These are phyloP conservation scores for Akanthomyces dipterigenus DNA, from an alignment of 2,329 filamentous ascomycete genomes.

Conservation along the genomic window DNA sequence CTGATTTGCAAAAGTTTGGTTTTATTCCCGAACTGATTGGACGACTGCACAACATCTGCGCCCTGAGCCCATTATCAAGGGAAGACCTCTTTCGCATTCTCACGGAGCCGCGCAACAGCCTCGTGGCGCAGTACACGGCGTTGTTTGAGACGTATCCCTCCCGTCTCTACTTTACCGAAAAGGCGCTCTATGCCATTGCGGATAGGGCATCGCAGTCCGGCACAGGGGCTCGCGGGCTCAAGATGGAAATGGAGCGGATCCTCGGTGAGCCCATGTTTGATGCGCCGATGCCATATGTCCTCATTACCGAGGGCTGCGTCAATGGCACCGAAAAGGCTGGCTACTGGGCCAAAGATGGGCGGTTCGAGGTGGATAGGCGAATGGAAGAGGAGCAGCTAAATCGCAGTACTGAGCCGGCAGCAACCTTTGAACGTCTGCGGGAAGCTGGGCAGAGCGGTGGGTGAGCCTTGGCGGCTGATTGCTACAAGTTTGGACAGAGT, in stretches of 20 bases:
- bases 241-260: conserved; percentile 75
- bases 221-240: conserved; percentile 73
- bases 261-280: conserved; percentile 77
- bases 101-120: conserved; percentile 83
- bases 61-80: conserved; percentile 67
- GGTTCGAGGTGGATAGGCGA: conserved; percentile 61
- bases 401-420: conserved; percentile 15
- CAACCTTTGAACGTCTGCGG: conserved; percentile 35
- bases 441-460: conserved; percentile 43
- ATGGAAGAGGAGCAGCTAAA: conserved; percentile 55
- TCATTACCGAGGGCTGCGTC: conserved; percentile 66
- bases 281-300: conserved; percentile 66
- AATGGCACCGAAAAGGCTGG: conserved; percentile 51
- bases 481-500: background rate
- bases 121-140: conserved; percentile 82
- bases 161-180: conserved; percentile 74
- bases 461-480: conserved; percentile 19
- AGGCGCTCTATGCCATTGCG: conserved; percentile 75
- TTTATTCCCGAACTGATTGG: conserved; percentile 95
- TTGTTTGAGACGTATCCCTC: conserved; percentile 77
- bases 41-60: conserved; percentile 85
- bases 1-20: conserved; percentile 76
- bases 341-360: conserved; percentile 64
- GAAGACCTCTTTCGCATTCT: conserved; percentile 74
- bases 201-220: conserved; percentile 51